Evolutionary conservation across 2,329 filamentous ascomycete species (phyloP), one percentile per base, ranked within the genome.

Genomic region (Nothophaeocryptopus gaeumannii): DNA sequence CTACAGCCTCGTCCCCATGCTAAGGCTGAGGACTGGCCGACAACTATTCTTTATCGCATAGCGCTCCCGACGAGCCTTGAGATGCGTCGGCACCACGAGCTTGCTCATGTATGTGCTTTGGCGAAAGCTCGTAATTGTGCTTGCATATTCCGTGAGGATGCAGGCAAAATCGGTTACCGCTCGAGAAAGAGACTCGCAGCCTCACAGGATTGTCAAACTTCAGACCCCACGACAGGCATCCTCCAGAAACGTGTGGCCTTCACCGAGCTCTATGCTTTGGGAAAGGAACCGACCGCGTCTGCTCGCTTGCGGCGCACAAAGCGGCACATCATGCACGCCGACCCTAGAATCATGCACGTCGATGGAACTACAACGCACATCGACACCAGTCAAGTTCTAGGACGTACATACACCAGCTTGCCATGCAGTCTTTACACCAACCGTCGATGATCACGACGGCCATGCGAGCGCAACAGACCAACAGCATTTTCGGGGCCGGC

Each of bases 121-220:
- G n/a, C 40, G 40, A 43, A 43, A 33, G 5, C 40, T 43, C 40
- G 40, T 43, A 30, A 33, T 9, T 32, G 16, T 35, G 40, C 30
- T 32, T 43, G 15, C n/a, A 3, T 30, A n/a, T n/a, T n/a, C n/a
- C 10, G 40, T 33, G 31, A 16, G 8, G 8, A 30, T n/a, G 40
- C 26, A 35, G 2, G 40, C 13, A 43, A 8, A 43, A 2, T 2
- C 1, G 5, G 1, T 16, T 7, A 2, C 1, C 31, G 5, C 15
- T 1, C 8, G 2, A 10, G 5, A 2, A 42, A 10, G 14, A 8
- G 16, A 16, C 7, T 10, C 40, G 13, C 14, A 35, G 40, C 40
- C 40, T 43, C 5, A 29, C 30, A 43, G 40, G 40, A 43, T 33
- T 3, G 4, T 8, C 13, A 32, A 12, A 16, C 40, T 43, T 34